Base-by-base conservation (phyloP, 352 stramenopile genomes). In the Globisporangium parvum region DNA sequence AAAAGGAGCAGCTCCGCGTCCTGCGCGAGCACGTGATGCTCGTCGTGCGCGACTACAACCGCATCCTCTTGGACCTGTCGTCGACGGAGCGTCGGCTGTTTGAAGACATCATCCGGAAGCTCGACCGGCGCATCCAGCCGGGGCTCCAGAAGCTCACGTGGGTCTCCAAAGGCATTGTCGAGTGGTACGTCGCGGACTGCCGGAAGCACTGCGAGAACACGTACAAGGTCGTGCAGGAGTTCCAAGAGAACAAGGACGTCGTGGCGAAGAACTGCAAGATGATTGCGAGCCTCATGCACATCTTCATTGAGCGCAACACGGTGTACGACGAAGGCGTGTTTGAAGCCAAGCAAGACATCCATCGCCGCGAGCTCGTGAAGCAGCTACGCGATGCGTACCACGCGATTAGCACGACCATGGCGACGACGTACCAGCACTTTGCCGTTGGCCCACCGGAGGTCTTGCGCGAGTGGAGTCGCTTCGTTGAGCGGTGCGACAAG, bases 11-110 rank as follows among this genome's bases (percentile, higher is more conserved):
- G 48, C 64, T 98, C 2, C 85, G 91, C 6, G 74, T 97, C 20
- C 69, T 97, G 40, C 73, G 91, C 15, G 94, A 98, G 55, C 86
- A 98, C 46, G 92, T 98, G 4, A 97, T 98, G 88, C 77, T 96
- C 0, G 88, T 98, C 21, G 92, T 98, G 11, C 81, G 91, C 3
- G 93, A 97, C 46, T 98, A 98, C 69, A 98, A 98, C 63, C 80
- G 84, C 20, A 98, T 98, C 51, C 69, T 98, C 21, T 59, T 95
- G n/a, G 86, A 97, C 26, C 59, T 98, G 15, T 87, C 76, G 6
- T 82, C 80, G 0, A 96, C 92, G 0, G 93, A 98, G 66, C 80
- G 91, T 24, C 72, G 88, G 8, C 58, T 98, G 4, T 98, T 98
- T 69, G 78, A 96, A 62, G 91, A 98, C 57, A 96, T 97, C 53